Evolutionary conservation across 805 yeast species (phyloP), one percentile per base, ranked within the genome.

Genomic region (Saccharomycopsis olivae): DNA sequence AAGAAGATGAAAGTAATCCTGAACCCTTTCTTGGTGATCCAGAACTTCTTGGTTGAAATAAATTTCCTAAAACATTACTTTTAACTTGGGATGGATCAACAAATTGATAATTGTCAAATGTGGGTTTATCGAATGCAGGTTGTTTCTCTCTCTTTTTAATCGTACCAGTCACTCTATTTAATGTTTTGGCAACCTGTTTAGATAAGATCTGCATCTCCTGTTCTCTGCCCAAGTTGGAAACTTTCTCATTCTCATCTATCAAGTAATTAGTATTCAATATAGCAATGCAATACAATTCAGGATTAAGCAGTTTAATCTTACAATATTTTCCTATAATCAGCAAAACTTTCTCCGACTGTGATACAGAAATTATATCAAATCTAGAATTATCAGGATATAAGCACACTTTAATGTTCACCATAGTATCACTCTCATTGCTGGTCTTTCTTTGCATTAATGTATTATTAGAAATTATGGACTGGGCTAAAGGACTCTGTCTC

Each of bases 121-220:
- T 13, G n/a, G 8, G 8, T 9, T 5, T 28, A 15, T 10, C 31
- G 10, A 23, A 23, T 8, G 27, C 6, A 23, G 11, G 6, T 23
- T 11, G 6, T 23, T 11, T 23, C 11, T 11, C 11, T 23, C n/a
- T 8, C 11, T 3, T 31, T 13, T 36, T n/a, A 5, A n/a, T 18
- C 8, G 36, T 9, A 13, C 24, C 24, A 17, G 33, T 27, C 13
- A 8, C 16, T 19, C 32, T 16, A 17, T 33, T 38, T 28, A 40
- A 33, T 10, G 38, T 28, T 23, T 38, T 59, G 0, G 71, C 65
- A 19, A 61, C 64, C 36, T 59, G 57, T 47, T 61, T 65, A 1
- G 70, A 60, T 3, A 71, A 52, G 4, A 66, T 51, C 40, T 69
- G 75, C 15, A 71, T 52, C 14, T 54, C 55, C 39, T 54, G 51